A percentile compares a stretch with the other conserved stretches of the same genome.
Evolutionary conservation across 257 asterid genomes (phyloP).

Genomic region (Solanum chmielewskii): DNA sequence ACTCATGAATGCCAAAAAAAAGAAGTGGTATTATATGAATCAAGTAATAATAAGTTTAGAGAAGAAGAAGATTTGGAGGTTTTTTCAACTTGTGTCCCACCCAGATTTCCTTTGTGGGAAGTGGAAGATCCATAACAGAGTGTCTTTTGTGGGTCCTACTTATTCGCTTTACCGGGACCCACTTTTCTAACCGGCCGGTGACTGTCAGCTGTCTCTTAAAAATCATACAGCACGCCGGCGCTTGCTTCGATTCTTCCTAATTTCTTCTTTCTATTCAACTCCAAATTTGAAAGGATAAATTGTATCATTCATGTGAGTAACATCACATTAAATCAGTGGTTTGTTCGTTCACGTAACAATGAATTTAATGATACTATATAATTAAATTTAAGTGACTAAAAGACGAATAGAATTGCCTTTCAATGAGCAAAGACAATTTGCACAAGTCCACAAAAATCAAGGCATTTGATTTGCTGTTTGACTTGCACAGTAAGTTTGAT

Average conservation of each 20-base stretch:
- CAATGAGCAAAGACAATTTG: not conserved
- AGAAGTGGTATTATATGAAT: not conserved
- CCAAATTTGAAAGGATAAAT: no score
- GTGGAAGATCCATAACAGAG: not conserved
- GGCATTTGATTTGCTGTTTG: not conserved
- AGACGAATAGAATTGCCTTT: not conserved
- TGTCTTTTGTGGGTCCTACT: not conserved
- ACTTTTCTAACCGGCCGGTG: not conserved
- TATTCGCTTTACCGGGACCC: not conserved
- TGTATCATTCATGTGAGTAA: no score
- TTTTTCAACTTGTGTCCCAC: not conserved
- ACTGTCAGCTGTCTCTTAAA: not conserved
- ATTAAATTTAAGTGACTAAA: no score
- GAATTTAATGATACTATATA: no score
- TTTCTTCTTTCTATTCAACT: no score
- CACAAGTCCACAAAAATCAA: not conserved
- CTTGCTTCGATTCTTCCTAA: no score
- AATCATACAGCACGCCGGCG: no score
- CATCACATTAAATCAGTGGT: no score
- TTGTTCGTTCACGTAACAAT: no score
- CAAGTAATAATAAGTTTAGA: not conserved
- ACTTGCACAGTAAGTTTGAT: not conserved
- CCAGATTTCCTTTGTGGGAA: not conserved
- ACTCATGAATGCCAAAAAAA: not conserved
- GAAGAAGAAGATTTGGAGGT: not conserved